A percentile compares a stretch with the other conserved stretches of the same genome.
Evolutionary conservation across 2,329 filamentous ascomycete species (phyloP).

Genomic region (Xylariaceae sp.): DNA sequence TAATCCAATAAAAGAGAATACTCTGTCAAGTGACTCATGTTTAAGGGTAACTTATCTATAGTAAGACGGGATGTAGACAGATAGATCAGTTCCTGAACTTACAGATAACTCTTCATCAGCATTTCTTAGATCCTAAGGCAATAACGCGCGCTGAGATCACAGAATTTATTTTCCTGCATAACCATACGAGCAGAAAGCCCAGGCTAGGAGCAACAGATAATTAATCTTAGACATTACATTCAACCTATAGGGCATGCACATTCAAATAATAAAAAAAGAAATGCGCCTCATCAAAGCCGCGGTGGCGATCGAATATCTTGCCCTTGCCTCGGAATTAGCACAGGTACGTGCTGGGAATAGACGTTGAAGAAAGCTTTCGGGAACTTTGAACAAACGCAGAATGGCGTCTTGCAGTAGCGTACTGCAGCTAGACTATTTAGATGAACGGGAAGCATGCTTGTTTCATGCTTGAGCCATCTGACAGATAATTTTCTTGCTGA

Average conservation of each 20-base stretch:
- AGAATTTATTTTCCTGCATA: neutral
- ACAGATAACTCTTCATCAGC: too few species aligned
- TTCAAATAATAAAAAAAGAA: constrained; percentile 13
- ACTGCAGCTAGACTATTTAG: neutral
- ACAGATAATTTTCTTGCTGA: neutral
- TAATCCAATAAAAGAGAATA: constrained; percentile 11
- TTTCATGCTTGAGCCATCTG: neutral
- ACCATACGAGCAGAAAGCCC: neutral
- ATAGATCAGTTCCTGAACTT: neutral
- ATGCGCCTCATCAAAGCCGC: too few species aligned
- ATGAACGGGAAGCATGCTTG: neutral
- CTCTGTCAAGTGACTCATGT: constrained; percentile 25
- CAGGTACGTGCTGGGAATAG: too few species aligned
- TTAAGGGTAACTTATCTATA: neutral
- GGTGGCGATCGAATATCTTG: too few species aligned
- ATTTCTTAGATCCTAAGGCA: too few species aligned
- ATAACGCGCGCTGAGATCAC: neutral
- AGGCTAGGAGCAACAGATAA: too few species aligned
- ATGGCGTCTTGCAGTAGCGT: neutral
- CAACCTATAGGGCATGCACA: too few species aligned
- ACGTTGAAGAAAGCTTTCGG: neutral
- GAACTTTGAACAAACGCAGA: neutral
- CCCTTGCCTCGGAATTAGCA: too few species aligned
- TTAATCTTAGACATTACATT: too few species aligned
- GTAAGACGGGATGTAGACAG: neutral